Base-by-base conservation (phyloP, 1,139 yeast species). In the Candida sp. region DNA sequence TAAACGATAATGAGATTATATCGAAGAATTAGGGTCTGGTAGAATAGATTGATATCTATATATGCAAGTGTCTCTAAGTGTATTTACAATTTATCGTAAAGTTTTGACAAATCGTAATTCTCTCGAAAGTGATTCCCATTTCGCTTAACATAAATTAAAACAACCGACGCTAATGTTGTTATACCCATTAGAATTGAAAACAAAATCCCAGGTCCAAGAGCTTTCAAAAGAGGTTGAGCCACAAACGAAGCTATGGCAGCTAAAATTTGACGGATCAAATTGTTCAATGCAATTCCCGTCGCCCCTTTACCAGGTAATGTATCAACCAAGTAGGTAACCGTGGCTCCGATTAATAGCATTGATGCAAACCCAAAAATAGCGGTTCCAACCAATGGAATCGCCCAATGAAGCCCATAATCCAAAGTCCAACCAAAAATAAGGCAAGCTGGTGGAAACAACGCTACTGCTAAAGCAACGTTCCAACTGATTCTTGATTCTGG, bases 251-350 rank as follows among this genome's bases (percentile, higher is more conserved):
- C 91, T 3, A 75, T 69, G 0, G 95, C 88, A 0, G 95, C 96
- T 49, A 87, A 67, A 1, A 81, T 67, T 71, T 82, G 87, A 54
- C 96, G 73, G 34, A 84, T 70, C 47, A 89, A 73, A 56, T 88
- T 89, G 56, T 87, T 88, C 45, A 89, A 62, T 0, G 96, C 96
- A 36, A 88, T 88, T 1, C 95, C 96, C 0, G 95, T 86, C 4
- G 96, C 91, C 34, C 96, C 96, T 54, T 84, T 76, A 0, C 96
- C 96, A 0, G 96, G 96, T 41, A 89, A 70, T 0, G 90, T 81
- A 59, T 89, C 96, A 2, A 89, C 91, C 46, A 89, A 66, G 58
- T 87, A 89, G 0, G 96, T 87, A 4, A 85, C 80, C 0, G 90
- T 84, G 6, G 88, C 81, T 1, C 95, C 95, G 50, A 87, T 87